Evolutionary conservation across 768 basidiomycete species (phyloP).

Genomic region (Clitopilus passeckerianus): DNA sequence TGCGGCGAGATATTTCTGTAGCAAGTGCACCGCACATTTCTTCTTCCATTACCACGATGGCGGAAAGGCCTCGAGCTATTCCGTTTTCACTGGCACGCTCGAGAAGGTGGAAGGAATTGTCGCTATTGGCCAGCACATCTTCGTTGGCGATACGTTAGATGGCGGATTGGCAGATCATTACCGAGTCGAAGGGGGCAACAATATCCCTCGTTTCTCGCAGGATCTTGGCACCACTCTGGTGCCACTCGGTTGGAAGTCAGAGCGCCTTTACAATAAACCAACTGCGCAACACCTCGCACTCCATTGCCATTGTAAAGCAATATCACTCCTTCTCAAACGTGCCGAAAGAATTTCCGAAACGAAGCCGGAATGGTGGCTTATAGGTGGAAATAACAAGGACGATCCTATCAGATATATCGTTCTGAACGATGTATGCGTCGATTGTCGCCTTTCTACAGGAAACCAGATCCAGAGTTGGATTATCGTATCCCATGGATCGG

Average conservation of each 20-base stretch:
- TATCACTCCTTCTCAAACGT: neutral
- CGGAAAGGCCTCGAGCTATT: neutral
- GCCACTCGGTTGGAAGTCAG: neutral
- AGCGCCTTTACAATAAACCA: neutral
- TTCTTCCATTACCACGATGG: neutral
- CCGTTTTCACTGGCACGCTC: neutral
- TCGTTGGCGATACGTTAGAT: neutral
- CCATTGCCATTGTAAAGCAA: neutral
- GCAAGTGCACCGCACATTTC: neutral
- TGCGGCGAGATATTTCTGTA: neutral
- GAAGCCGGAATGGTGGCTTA: neutral
- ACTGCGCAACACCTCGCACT: neutral
- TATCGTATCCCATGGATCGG: neutral
- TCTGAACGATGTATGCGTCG: neutral
- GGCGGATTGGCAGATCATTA: neutral
- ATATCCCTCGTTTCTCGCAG: neutral
- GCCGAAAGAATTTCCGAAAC: neutral
- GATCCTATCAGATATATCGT: neutral
- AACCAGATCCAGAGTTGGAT: constrained; percentile 1
- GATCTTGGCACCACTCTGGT: neutral
- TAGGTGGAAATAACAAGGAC: neutral
- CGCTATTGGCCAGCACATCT: neutral
- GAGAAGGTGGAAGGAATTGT: neutral
- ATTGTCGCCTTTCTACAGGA: neutral
- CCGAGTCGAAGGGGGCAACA: neutral